phyloP scores from a whole-genome alignment of 2,329 filamentous ascomycete genomes.

The Colletotrichum truncatum region DNA sequence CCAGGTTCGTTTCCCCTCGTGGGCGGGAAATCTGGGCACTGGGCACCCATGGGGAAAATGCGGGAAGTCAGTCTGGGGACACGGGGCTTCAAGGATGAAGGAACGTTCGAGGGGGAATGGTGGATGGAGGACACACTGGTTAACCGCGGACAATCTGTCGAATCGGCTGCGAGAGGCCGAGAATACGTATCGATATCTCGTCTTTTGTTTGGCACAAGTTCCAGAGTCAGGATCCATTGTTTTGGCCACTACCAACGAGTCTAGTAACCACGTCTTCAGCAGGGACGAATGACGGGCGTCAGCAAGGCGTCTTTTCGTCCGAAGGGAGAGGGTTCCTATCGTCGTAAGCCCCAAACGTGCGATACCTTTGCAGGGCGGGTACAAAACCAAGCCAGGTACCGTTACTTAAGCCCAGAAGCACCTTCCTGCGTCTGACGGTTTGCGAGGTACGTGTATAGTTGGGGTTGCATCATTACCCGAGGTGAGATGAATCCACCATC shows the following conservation, averaged over 20 bases:
- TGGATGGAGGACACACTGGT: constrained; percentile 1
- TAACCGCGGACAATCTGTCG: constrained; percentile 2
- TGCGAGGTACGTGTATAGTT: neutral
- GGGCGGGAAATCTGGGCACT: neutral
- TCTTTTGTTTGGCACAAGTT: neutral
- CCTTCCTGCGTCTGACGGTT: neutral
- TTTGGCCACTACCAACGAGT: too few relatives aligned
- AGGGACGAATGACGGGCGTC: neutral
- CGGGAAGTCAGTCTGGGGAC: constrained; percentile 21
- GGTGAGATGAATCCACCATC: constrained; percentile 12
- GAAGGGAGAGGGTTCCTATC: neutral
- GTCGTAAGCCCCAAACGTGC: neutral
- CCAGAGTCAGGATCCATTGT: neutral
- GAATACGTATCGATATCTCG: neutral
- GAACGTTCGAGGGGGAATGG: constrained; percentile 15
- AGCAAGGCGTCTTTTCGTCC: neutral
- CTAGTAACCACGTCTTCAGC: neutral
- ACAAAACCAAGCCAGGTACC: too few relatives aligned
- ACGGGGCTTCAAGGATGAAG: constrained; percentile 3
- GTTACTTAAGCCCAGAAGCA: too few relatives aligned
- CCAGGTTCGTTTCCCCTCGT: neutral
- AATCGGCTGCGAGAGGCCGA: constrained; percentile 1
- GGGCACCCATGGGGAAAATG: constrained; percentile 25
- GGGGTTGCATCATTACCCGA: constrained; percentile 9
- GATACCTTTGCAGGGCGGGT: too few relatives aligned